These are phyloP conservation scores for Heliamphora pulchella DNA, from an alignment of 179 eudicot species.

Conservation along the genomic window DNA sequence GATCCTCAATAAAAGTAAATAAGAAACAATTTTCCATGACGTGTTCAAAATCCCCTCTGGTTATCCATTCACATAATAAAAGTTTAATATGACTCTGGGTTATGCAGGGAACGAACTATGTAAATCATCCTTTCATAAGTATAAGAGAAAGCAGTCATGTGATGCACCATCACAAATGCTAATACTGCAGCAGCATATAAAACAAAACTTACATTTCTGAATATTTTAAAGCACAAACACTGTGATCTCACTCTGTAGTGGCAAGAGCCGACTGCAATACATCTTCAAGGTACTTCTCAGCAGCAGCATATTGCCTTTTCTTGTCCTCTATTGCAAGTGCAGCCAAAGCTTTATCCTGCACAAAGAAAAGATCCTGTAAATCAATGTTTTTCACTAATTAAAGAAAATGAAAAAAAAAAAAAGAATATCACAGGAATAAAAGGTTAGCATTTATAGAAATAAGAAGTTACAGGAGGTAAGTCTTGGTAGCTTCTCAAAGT, in stretches of 20 bases:
- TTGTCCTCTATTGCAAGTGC: constrained; percentile 91
- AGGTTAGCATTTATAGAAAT: not conserved
- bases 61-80: too few species aligned
- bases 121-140: too few species aligned
- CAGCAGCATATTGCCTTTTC: constrained; percentile 79
- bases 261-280: constrained; percentile 82
- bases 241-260: constrained; percentile 28
- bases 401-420: not conserved
- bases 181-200: not conserved
- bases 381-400: not conserved
- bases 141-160: too few species aligned
- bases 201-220: not conserved
- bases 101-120: too few species aligned
- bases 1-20: too few species aligned
- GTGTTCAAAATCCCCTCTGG: too few species aligned
- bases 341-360: constrained; percentile 91
- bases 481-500: constrained; percentile 96
- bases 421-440: not conserved
- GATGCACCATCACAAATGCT: not conserved
- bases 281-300: constrained; percentile 93
- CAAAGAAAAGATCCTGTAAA: not conserved
- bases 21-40: too few species aligned
- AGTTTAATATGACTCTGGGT: too few species aligned
- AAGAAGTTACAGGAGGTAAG: constrained; percentile 73
- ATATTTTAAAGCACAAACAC: not conserved